Percentiles rank a stretch among this genome's conserved stretches.
Conservation (phyloP, 192 early-diverging fungal species). For the Coemansia sp. region DNA sequence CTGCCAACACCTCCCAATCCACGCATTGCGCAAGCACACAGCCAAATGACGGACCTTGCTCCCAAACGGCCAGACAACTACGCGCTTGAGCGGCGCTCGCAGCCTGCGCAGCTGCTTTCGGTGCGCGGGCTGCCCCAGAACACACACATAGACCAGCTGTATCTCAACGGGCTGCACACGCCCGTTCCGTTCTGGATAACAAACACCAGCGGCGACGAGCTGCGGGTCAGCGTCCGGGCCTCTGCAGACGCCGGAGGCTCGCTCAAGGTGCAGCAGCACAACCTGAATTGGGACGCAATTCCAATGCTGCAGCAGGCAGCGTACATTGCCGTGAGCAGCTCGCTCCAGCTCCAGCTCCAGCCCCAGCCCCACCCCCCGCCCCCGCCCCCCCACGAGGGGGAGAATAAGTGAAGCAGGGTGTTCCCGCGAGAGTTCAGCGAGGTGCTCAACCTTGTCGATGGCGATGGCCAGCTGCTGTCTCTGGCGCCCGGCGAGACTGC, state of each 20-base stretch:
- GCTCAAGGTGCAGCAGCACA: conserved; percentile 35
- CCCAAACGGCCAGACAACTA: conserved; percentile 21
- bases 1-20: too few species aligned
- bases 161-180: conserved; percentile 40
- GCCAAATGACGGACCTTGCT: not conserved
- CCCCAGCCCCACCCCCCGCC: too few species aligned
- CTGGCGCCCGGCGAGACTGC: conserved; percentile 64
- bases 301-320: conserved; percentile 10
- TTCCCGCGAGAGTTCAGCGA: conserved; percentile 69
- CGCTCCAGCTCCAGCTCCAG: too few species aligned
- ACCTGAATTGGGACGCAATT: conserved; percentile 43
- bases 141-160: conserved; percentile 35
- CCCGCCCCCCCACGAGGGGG: too few species aligned
- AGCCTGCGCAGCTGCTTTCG: conserved; percentile 16
- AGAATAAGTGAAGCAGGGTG: too few species aligned
- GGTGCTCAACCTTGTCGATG: conserved; percentile 92
- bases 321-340: conserved; percentile 33
- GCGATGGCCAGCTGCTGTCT: conserved; percentile 64
- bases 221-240: conserved; percentile 8
- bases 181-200: conserved; percentile 46
- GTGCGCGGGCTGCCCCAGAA: conserved; percentile 32
- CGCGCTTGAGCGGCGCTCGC: conserved; percentile 9
- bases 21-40: too few species aligned
- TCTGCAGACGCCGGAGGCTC: not conserved
- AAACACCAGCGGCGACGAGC: conserved; percentile 10